Percentiles rank a stretch among this genome's conserved stretches.
Evolutionary conservation across 73 alveolate species (phyloP).

Genomic region (Paramecium caudatum): DNA sequence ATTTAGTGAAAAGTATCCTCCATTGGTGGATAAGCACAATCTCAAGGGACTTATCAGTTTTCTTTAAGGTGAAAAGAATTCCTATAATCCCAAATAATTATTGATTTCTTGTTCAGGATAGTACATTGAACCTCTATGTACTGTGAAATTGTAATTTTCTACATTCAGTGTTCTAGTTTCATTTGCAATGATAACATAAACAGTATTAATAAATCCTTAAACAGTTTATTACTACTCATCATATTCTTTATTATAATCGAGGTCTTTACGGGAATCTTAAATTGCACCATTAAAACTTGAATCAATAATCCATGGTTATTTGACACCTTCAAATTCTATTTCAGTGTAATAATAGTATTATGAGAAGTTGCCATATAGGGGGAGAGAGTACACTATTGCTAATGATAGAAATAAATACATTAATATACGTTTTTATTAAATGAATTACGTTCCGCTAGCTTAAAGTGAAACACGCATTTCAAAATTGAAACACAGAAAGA

Average conservation of each 20-base stretch:
- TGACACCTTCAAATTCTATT: too few relatives aligned
- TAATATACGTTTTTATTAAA: slow-evolving; percentile 47
- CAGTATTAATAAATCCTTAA: too few relatives aligned
- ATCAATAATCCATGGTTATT: slow-evolving; percentile 10
- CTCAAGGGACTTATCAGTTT: neutral
- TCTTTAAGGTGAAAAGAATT: neutral
- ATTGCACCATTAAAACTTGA: neutral
- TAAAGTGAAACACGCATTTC: slow-evolving; percentile 11
- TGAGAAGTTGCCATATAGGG: slow-evolving; percentile 14
- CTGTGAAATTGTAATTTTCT: neutral
- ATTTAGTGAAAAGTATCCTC: neutral
- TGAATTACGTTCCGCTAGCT: slow-evolving; percentile 25
- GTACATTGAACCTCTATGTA: neutral
- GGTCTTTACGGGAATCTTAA: neutral
- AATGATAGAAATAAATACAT: neutral
- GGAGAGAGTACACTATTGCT: neutral
- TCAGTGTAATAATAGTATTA: neutral
- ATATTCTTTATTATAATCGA: neutral
- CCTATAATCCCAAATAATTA: neutral
- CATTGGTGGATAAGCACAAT: neutral
- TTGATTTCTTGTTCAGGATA: neutral
- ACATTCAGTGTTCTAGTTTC: neutral
- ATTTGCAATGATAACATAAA: too few relatives aligned
- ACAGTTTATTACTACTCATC: neutral
- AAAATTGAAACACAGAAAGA: slow-evolving; percentile 33